Evolutionary conservation across 2,329 filamentous ascomycete species (phyloP).

Genomic region (Coniella lustricola): DNA sequence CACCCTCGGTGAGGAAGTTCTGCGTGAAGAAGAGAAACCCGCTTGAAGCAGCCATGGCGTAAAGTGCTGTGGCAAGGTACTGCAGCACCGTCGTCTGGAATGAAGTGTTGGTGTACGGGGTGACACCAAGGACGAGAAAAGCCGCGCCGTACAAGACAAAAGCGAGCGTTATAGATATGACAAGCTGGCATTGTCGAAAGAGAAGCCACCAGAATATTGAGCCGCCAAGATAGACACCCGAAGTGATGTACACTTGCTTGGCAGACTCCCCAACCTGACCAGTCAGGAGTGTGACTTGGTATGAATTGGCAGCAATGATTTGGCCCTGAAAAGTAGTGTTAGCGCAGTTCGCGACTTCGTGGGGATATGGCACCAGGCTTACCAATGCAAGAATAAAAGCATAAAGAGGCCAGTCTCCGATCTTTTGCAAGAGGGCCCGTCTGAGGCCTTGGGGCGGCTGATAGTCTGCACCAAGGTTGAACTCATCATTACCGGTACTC

Average conservation of each 20-base stretch:
- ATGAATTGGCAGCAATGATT: conserved; percentile 59
- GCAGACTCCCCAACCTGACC: conserved; percentile 55
- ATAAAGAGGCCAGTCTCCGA: conserved; percentile 60
- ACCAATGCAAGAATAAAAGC: conserved; percentile 50
- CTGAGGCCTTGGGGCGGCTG: conserved; percentile 47
- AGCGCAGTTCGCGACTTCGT: not conserved
- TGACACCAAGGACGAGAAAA: conserved; percentile 56
- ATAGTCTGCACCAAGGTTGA: conserved; percentile 49
- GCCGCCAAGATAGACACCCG: conserved; percentile 49
- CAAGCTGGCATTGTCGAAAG: conserved; percentile 50
- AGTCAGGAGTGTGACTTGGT: conserved; percentile 61
- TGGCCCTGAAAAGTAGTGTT: conserved; percentile 34
- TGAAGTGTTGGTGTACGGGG: conserved; percentile 41
- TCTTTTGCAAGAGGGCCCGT: conserved; percentile 44
- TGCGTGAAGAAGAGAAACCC: conserved; percentile 60
- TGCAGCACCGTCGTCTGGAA: conserved; percentile 40
- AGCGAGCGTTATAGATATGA: conserved; percentile 51
- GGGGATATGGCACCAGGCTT: not conserved
- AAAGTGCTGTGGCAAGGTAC: conserved; percentile 54
- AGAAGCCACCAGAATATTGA: conserved; percentile 57
- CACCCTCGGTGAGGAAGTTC: conserved; percentile 56
- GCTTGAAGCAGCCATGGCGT: conserved; percentile 54
- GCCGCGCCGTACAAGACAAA: conserved; percentile 57
- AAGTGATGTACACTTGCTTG: conserved; percentile 52
- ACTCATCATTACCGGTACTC: conserved; percentile 32